phyloP scores from a whole-genome alignment of 2,329 filamentous ascomycete species.

The Didymella exigua region DNA sequence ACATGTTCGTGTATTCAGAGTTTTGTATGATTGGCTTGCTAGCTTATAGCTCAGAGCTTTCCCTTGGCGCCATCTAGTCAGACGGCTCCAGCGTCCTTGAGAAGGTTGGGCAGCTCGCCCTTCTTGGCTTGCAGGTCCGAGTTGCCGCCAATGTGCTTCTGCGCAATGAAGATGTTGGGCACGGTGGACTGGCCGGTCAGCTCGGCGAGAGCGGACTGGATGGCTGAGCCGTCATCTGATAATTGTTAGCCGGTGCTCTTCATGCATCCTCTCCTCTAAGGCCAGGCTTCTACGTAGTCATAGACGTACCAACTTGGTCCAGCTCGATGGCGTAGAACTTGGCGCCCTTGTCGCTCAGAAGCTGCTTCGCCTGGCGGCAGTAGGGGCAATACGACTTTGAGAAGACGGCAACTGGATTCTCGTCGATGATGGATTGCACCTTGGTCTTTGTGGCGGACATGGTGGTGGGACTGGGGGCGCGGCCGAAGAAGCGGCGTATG shows the following conservation, averaged over 20 bases:
- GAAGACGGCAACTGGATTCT: conserved; percentile 92
- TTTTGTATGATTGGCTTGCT: neutral
- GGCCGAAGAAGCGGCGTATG: conserved; percentile 74
- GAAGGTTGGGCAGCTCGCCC: conserved; percentile 66
- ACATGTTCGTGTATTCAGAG: neutral
- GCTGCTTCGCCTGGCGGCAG: conserved; percentile 78
- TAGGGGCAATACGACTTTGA: conserved; percentile 97
- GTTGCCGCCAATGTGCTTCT: conserved; percentile 96
- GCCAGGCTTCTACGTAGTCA: too few relatives aligned
- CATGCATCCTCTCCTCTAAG: neutral
- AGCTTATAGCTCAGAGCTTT: conserved; percentile 2
- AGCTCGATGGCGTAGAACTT: conserved; percentile 81
- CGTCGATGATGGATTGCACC: conserved; percentile 83
- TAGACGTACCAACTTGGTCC: conserved; percentile 80
- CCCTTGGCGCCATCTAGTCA: conserved; percentile 47
- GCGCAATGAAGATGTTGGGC: conserved; percentile 90
- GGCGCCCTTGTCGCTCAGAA: conserved; percentile 71
- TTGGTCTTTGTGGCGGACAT: conserved; percentile 87
- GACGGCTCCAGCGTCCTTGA: conserved; percentile 68
- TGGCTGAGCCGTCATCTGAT: conserved; percentile 78
- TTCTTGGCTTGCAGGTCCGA: conserved; percentile 78
- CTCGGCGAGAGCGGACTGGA: conserved; percentile 82
- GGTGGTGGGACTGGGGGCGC: conserved; percentile 62
- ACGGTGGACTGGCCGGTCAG: conserved; percentile 86
- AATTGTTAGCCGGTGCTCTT: neutral